These are phyloP conservation scores for Litchi chinensis DNA, from an alignment of 345 rosid species.

Conservation along the genomic window DNA sequence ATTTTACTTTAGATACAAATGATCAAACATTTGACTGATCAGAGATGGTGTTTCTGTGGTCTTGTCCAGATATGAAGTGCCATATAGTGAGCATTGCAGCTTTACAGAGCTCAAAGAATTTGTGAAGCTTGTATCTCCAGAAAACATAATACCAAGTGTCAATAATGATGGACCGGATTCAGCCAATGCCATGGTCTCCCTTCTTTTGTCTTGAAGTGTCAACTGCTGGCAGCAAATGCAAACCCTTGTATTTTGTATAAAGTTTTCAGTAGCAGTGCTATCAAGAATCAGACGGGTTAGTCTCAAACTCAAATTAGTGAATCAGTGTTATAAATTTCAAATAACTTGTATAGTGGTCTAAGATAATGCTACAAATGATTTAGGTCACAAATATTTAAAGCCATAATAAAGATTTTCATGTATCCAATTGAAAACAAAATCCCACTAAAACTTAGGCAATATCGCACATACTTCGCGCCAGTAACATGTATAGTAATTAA, in stretches of 20 bases:
- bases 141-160: slow-evolving; percentile 80
- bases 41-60: neutral
- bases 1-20: neutral
- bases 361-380: neutral
- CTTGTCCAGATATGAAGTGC: slow-evolving; percentile 80
- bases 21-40: neutral
- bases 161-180: slow-evolving; percentile 82
- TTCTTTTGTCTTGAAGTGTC: slow-evolving; percentile 43
- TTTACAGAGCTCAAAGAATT: slow-evolving; percentile 81
- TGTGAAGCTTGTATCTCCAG: slow-evolving; percentile 72
- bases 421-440: too few relatives aligned
- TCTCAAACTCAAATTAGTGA: too few relatives aligned
- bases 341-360: neutral
- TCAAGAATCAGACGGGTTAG: too few relatives aligned
- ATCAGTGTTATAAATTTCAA: neutral
- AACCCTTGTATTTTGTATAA: neutral
- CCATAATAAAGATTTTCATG: too few relatives aligned
- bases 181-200: slow-evolving; percentile 73
- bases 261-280: neutral
- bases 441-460: too few relatives aligned
- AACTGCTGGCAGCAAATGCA: neutral
- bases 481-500: too few relatives aligned
- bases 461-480: too few relatives aligned
- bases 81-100: slow-evolving; percentile 94
- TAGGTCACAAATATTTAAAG: too few relatives aligned